Conservation (phyloP, 139 green algal genomes). For the Astrephomene gubernaculifera region DNA sequence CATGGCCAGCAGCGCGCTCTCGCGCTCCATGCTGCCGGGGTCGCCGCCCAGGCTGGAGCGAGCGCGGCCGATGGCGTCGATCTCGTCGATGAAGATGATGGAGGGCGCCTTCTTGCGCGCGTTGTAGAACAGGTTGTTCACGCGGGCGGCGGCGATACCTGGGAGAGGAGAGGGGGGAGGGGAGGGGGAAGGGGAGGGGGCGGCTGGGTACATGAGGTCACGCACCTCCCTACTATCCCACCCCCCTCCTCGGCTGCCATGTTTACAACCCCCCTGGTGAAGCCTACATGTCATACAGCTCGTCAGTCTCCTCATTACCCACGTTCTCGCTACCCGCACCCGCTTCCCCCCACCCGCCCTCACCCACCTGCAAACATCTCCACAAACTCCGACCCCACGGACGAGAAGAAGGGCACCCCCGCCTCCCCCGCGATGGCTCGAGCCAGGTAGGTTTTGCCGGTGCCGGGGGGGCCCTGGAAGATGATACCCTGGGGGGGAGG, state of each 20-base stretch:
- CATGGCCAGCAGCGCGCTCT: conserved; percentile 99
- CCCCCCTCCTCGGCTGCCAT: background rate
- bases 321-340: too few species aligned
- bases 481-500: conserved; percentile 60
- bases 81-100: conserved; percentile 99
- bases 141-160: conserved; percentile 69
- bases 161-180: background rate
- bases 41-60: conserved; percentile 80
- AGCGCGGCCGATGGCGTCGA: conserved; percentile 91
- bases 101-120: conserved; percentile 84
- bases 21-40: conserved; percentile 95
- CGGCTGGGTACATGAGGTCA: background rate
- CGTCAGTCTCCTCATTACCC: too few species aligned
- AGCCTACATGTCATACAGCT: too few species aligned
- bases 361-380: conserved; percentile 69
- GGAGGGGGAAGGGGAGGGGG: background rate
- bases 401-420: conserved; percentile 60
- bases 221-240: background rate
- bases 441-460: conserved; percentile 78
- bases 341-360: background rate
- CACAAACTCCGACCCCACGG: conserved; percentile 78
- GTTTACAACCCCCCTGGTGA: too few species aligned
- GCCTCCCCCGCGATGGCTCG: conserved; percentile 76
- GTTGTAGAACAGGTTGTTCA: conserved; percentile 71
- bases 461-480: conserved; percentile 74